Percentiles rank a stretch among this genome's conserved stretches.
phyloP scores from a whole-genome alignment of 768 basidiomycete genomes.

The Ephemerocybe angulata region DNA sequence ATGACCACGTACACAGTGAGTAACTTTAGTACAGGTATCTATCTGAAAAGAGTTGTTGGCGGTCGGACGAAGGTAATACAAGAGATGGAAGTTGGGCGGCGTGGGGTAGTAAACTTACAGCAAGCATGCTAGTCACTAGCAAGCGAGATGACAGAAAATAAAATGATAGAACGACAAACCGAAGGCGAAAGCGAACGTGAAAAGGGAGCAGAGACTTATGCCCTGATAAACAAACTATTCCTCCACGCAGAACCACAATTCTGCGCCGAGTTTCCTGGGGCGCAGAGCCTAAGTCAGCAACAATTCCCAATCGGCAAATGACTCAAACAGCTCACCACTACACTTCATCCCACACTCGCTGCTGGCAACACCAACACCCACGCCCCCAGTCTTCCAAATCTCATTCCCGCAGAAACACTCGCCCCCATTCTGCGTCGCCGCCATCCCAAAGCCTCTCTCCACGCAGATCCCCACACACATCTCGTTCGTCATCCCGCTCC shows the following conservation, averaged over 20 bases:
- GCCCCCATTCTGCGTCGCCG: constrained; percentile 31
- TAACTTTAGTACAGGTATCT: no score
- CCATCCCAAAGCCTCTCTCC: constrained; percentile 25
- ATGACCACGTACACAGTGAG: no score
- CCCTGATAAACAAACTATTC: constrained; percentile 19
- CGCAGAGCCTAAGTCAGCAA: background rate
- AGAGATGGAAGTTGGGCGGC: no score
- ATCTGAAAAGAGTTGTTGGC: no score
- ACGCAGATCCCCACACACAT: constrained; percentile 27
- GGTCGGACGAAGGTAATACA: no score
- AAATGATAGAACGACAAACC: no score
- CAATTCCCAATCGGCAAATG: background rate
- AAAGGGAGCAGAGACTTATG: background rate
- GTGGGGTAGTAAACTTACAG: no score
- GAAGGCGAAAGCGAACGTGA: background rate
- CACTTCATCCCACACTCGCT: constrained; percentile 29
- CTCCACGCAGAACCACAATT: constrained; percentile 33
- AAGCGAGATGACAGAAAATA: no score
- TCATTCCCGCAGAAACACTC: constrained; percentile 34
- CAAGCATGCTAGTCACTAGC: no score
- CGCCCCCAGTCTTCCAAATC: constrained; percentile 21
- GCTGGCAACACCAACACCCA: constrained; percentile 12
- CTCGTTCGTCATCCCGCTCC: constrained; percentile 28
- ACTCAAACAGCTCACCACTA: constrained; percentile 23
- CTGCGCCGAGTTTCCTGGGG: constrained; percentile 25